These are phyloP conservation scores for Elaeis guineensis DNA, from an alignment of 176 grass and related monocot species.

Conservation along the genomic window DNA sequence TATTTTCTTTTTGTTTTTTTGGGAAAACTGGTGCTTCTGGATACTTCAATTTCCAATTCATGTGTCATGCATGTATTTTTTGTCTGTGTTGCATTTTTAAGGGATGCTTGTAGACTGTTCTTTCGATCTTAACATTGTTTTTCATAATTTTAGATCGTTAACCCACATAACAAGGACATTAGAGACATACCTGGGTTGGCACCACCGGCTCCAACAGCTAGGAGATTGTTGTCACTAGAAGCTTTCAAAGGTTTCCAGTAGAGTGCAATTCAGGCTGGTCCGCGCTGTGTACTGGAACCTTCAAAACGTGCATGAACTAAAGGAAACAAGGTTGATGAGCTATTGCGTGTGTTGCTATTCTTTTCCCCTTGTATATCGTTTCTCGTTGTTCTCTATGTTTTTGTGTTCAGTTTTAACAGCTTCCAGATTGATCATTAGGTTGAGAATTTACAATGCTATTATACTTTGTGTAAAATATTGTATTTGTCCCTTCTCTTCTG, in stretches of 20 bases:
- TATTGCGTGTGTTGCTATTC: slow-evolving; percentile 20
- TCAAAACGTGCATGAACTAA: slow-evolving; percentile 2
- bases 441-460: slow-evolving; percentile 23
- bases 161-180: slow-evolving; percentile 83
- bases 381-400: background rate
- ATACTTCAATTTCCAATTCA: too few species aligned
- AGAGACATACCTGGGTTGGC: slow-evolving; percentile 85
- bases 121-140: too few species aligned
- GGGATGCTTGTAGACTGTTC: too few species aligned
- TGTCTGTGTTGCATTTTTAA: too few species aligned
- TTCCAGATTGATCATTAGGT: slow-evolving; percentile 14
- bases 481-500: slow-evolving; percentile 24
- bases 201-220: slow-evolving; percentile 70
- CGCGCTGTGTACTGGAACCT: background rate
- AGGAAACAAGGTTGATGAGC: background rate
- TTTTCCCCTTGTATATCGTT: slow-evolving; percentile 52
- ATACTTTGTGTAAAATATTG: slow-evolving; percentile 7
- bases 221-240: slow-evolving; percentile 55
- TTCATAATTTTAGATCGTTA: slow-evolving; percentile 48
- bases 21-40: too few species aligned
- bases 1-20: too few species aligned
- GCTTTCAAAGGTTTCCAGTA: slow-evolving; percentile 26
- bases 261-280: background rate
- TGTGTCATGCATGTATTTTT: too few species aligned
- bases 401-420: slow-evolving; percentile 17